These are phyloP conservation scores for Epicoccum sorghinum DNA, from an alignment of 2,329 filamentous ascomycete genomes.

Conservation along the genomic window DNA sequence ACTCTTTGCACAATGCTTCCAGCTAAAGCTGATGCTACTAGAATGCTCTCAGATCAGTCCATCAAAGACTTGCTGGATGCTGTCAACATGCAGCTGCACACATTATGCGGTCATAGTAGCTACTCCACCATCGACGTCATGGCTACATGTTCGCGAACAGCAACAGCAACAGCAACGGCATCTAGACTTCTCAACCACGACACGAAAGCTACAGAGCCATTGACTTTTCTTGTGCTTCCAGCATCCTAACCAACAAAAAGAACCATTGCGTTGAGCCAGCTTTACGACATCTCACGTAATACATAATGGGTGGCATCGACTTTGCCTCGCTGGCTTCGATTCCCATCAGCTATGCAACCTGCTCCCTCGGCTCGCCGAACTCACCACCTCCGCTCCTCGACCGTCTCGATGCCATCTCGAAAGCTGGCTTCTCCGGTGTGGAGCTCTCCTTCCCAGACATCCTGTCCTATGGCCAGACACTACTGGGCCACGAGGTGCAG, in stretches of 20 bases:
- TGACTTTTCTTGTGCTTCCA: neutral
- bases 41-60: too few relatives aligned
- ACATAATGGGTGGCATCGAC: conserved; percentile 43
- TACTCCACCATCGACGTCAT: conserved; percentile 36
- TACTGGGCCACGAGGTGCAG: conserved; percentile 58
- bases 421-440: conserved; percentile 70
- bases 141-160: conserved; percentile 18
- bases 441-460: conserved; percentile 80
- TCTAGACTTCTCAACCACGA: neutral
- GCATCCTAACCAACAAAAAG: too few relatives aligned
- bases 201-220: neutral
- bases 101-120: conserved; percentile 15
- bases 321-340: conserved; percentile 47
- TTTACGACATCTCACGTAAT: neutral
- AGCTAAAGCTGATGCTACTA: too few relatives aligned
- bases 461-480: conserved; percentile 63
- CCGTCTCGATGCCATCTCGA: conserved; percentile 67
- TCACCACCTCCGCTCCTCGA: conserved; percentile 58
- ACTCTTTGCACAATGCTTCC: too few relatives aligned
- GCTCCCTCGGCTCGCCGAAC: conserved; percentile 58
- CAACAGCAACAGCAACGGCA: conserved; percentile 2
- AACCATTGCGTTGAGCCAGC: too few relatives aligned
- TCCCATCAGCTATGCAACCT: conserved; percentile 62
- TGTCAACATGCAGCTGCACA: conserved; percentile 1
- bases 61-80: too few relatives aligned